Conservation (phyloP, 2,329 filamentous ascomycete genomes). For the Xylaria sp. region DNA sequence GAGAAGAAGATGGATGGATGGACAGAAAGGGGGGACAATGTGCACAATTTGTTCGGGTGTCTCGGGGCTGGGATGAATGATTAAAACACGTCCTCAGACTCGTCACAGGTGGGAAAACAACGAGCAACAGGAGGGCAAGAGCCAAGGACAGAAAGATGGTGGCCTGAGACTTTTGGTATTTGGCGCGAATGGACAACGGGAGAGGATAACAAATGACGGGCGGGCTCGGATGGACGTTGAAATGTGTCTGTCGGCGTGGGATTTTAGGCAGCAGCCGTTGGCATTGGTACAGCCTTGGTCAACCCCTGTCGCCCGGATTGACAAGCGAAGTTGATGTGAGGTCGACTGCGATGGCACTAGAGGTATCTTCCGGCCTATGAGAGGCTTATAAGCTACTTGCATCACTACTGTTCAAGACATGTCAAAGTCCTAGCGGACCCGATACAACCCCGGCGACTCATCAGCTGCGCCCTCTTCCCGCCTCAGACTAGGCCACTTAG, state of each 20-base stretch:
- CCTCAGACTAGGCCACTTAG: constrained; percentile 41
- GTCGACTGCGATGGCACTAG: neutral
- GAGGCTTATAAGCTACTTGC: constrained; percentile 31
- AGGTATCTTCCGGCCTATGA: neutral
- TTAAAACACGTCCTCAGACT: constrained; percentile 31
- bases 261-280: constrained; percentile 49
- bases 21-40: constrained; percentile 11
- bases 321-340: neutral
- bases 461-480: constrained; percentile 45
- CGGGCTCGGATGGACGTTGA: constrained; percentile 38
- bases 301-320: constrained; percentile 30
- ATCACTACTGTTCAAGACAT: constrained; percentile 38
- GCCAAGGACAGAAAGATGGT: constrained; percentile 21
- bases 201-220: constrained; percentile 33
- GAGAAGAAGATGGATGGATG: constrained; percentile 28
- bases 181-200: constrained; percentile 13
- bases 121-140: constrained; percentile 15
- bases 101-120: constrained; percentile 23
- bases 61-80: constrained; percentile 24
- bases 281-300: constrained; percentile 42
- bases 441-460: constrained; percentile 37
- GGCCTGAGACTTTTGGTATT: constrained; percentile 27
- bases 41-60: constrained; percentile 31
- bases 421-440: constrained; percentile 44
- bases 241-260: constrained; percentile 43